Evolutionary conservation across 441 rosid genomes (phyloP).

Genomic region (Populus hybrid): DNA sequence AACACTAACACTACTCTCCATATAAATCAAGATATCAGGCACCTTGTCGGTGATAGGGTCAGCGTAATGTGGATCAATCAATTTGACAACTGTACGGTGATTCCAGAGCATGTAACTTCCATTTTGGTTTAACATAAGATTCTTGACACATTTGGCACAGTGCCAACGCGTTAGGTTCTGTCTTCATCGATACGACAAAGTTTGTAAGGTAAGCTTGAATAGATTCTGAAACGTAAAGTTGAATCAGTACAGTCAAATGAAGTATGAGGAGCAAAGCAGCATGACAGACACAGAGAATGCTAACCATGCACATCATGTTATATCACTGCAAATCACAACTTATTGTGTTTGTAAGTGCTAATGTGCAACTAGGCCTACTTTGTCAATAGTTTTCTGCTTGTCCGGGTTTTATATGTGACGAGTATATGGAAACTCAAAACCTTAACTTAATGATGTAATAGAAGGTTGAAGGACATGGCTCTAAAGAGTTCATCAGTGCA

Average conservation of each 20-base stretch:
- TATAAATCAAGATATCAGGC: conserved; percentile 11
- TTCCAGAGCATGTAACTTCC: conserved; percentile 18
- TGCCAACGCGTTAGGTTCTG: conserved; percentile 20
- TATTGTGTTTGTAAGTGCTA: not conserved
- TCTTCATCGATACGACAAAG: conserved; percentile 16
- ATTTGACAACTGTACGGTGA: conserved; percentile 30
- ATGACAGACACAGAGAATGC: not conserved
- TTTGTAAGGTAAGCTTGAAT: conserved; percentile 15
- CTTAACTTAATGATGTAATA: not conserved
- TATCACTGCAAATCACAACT: not conserved
- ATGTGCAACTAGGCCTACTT: not conserved
- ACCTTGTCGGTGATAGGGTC: conserved; percentile 11
- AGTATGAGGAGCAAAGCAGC: not conserved
- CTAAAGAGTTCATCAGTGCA: not conserved
- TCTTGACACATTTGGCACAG: conserved; percentile 18
- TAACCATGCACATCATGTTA: not conserved
- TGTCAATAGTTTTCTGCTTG: not conserved
- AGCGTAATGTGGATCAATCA: conserved; percentile 19
- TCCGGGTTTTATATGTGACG: not conserved
- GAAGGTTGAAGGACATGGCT: not conserved
- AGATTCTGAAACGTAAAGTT: conserved; percentile 12
- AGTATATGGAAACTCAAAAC: not conserved
- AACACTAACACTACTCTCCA: not conserved
- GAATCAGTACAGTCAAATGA: conserved; percentile 2
- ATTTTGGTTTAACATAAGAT: conserved; percentile 31